phyloP scores from a whole-genome alignment of 2,329 filamentous ascomycete genomes.

The Diaporthe capsici region DNA sequence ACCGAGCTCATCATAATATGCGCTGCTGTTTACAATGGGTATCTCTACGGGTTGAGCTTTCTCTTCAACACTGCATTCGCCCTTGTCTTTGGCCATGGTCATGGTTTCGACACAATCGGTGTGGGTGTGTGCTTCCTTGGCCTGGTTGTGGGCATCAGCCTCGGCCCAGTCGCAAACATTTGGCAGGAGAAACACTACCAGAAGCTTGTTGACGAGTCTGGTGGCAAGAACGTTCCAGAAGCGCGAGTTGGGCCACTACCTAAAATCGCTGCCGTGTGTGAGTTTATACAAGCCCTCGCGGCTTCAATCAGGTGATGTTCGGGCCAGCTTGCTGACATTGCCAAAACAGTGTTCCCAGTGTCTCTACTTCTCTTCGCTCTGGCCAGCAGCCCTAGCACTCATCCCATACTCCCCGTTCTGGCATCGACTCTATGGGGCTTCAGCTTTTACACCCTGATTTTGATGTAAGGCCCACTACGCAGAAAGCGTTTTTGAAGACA shows the following conservation, averaged over 20 bases:
- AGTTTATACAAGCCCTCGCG: slow-evolving; percentile 38
- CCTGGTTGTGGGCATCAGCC: slow-evolving; percentile 43
- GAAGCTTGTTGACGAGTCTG: slow-evolving; percentile 48
- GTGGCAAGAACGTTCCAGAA: slow-evolving; percentile 56
- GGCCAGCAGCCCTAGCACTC: slow-evolving; percentile 49
- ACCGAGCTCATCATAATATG: slow-evolving; percentile 63
- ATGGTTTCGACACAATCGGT: slow-evolving; percentile 55
- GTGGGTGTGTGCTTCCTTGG: slow-evolving; percentile 57
- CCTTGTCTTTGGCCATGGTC: slow-evolving; percentile 62
- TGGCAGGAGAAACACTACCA: slow-evolving; percentile 60
- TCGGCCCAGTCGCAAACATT: slow-evolving; percentile 59
- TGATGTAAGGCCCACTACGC: slow-evolving; percentile 50
- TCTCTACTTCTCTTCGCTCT: slow-evolving; percentile 56
- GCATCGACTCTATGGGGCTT: slow-evolving; percentile 64
- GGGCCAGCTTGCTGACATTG: neutral
- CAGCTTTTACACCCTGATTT: slow-evolving; percentile 64
- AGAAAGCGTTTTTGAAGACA: no score
- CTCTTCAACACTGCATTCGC: slow-evolving; percentile 64
- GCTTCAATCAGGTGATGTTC: neutral
- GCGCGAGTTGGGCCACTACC: slow-evolving; percentile 55
- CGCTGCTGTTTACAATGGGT: slow-evolving; percentile 63
- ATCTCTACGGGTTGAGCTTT: slow-evolving; percentile 63
- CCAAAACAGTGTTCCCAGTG: slow-evolving; percentile 46
- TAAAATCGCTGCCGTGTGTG: slow-evolving; percentile 54
- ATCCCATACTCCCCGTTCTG: slow-evolving; percentile 63